Conservation (phyloP, 345 rosid genomes). For the Cardiospermum halicacabum region DNA sequence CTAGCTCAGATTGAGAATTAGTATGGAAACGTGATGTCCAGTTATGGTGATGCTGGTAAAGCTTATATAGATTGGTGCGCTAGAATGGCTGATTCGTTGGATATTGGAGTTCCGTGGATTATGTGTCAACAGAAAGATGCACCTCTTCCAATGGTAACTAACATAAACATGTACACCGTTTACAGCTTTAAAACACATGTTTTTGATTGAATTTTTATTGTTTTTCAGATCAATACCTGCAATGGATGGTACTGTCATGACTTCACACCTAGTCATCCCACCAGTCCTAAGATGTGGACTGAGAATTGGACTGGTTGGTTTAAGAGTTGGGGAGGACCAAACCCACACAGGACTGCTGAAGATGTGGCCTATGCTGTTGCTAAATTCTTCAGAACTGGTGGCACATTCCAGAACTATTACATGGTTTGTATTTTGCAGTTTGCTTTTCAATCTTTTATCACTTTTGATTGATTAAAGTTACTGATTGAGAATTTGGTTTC, state of each 20-base stretch:
- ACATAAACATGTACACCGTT: background rate
- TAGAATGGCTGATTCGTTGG: no score
- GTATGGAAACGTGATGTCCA: slow-evolving; percentile 49
- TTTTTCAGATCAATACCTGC: slow-evolving; percentile 41
- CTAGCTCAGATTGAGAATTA: slow-evolving; percentile 90
- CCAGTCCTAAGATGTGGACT: no score
- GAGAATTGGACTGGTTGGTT: no score
- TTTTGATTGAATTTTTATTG: background rate
- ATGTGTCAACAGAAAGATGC: no score
- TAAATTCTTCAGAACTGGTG: no score
- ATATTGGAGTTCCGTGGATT: no score
- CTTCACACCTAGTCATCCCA: no score
- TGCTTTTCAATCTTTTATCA: background rate
- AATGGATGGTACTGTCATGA: slow-evolving; percentile 49
- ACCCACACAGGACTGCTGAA: no score
- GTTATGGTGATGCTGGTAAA: slow-evolving; percentile 53
- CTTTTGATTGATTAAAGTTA: background rate
- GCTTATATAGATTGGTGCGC: slow-evolving; percentile 69
- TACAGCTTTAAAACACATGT: background rate
- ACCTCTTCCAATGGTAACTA: slow-evolving; percentile 42
- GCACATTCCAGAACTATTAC: slow-evolving; percentile 57
- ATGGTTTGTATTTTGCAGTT: slow-evolving; percentile 34
- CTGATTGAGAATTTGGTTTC: background rate
- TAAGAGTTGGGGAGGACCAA: no score
- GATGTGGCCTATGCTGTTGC: no score